These are phyloP conservation scores for Pezicula carpinea DNA, from an alignment of 2,329 filamentous ascomycete species.

Conservation along the genomic window DNA sequence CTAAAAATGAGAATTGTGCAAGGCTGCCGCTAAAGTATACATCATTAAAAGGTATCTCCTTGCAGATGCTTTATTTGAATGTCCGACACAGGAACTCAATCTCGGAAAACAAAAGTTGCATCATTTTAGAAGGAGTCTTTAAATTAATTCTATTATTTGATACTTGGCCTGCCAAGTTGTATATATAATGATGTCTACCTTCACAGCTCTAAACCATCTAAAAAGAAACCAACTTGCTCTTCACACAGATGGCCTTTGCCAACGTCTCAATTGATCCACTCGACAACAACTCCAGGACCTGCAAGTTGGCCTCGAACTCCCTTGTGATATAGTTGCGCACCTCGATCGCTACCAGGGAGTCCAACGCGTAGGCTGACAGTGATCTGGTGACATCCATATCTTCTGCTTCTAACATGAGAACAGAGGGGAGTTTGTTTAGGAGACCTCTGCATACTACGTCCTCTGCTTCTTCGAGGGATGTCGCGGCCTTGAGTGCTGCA, in stretches of 20 bases:
- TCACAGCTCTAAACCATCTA: constrained; percentile 4
- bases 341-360: constrained; percentile 28
- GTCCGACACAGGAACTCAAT: too few species aligned
- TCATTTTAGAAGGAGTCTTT: too few species aligned
- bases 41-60: too few species aligned
- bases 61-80: too few species aligned
- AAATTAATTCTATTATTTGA: too few species aligned
- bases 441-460: constrained; percentile 40
- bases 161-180: too few species aligned
- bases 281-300: constrained; percentile 50
- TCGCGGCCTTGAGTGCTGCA: constrained; percentile 37
- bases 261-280: constrained; percentile 46
- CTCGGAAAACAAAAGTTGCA: too few species aligned
- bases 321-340: constrained; percentile 33
- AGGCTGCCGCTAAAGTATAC: too few species aligned
- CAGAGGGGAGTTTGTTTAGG: constrained; percentile 41
- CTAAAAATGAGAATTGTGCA: too few species aligned
- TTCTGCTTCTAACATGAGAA: constrained; percentile 44
- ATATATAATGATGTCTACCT: too few species aligned
- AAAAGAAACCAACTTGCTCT: constrained; percentile 29
- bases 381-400: constrained; percentile 42
- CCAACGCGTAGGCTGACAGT: constrained; percentile 38
- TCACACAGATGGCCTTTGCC: constrained; percentile 41
- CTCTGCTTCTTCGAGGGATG: constrained; percentile 40
- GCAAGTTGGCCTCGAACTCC: constrained; percentile 36